These are phyloP conservation scores for Eimeria praecox DNA, from an alignment of 169 alveolate genomes.

Conservation along the genomic window DNA sequence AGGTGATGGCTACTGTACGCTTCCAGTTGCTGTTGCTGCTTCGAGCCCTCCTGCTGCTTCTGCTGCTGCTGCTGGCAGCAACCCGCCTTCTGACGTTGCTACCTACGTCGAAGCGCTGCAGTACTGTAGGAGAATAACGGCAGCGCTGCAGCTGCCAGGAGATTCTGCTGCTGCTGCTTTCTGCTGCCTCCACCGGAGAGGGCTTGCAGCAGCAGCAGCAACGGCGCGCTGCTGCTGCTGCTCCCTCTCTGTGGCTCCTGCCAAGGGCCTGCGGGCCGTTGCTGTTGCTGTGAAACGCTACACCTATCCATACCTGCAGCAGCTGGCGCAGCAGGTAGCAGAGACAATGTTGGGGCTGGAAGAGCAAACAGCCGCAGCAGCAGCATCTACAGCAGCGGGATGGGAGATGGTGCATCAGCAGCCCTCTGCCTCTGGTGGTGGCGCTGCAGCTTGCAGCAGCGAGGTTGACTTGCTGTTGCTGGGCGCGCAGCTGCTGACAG, in stretches of 20 bases:
- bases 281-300: slow-evolving; percentile 60
- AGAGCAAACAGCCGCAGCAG: slow-evolving; percentile 45
- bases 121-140: slow-evolving; percentile 36
- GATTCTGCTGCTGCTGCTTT: slow-evolving; percentile 17
- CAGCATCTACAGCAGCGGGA: slow-evolving; percentile 29
- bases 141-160: slow-evolving; percentile 67
- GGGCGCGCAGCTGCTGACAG: slow-evolving; percentile 71
- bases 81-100: not conserved
- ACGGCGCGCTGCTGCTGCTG: slow-evolving; percentile 41
- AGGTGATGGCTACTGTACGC: not conserved
- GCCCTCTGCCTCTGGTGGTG: slow-evolving; percentile 42
- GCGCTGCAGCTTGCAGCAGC: slow-evolving; percentile 16
- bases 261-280: slow-evolving; percentile 53
- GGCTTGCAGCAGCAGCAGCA: slow-evolving; percentile 31
- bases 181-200: slow-evolving; percentile 40
- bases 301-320: slow-evolving; percentile 60
- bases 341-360: slow-evolving; percentile 40
- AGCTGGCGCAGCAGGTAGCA: slow-evolving; percentile 71
- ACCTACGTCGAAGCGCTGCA: slow-evolving; percentile 71
- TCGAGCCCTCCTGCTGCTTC: slow-evolving; percentile 40
- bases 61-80: slow-evolving; percentile 47
- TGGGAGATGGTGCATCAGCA: slow-evolving; percentile 1
- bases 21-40: slow-evolving; percentile 43
- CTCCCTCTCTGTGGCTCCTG: slow-evolving; percentile 27
- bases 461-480: slow-evolving; percentile 62